Evolutionary conservation across 108 stramenopile species (phyloP).

Genomic region (Skeletonema costatum): DNA sequence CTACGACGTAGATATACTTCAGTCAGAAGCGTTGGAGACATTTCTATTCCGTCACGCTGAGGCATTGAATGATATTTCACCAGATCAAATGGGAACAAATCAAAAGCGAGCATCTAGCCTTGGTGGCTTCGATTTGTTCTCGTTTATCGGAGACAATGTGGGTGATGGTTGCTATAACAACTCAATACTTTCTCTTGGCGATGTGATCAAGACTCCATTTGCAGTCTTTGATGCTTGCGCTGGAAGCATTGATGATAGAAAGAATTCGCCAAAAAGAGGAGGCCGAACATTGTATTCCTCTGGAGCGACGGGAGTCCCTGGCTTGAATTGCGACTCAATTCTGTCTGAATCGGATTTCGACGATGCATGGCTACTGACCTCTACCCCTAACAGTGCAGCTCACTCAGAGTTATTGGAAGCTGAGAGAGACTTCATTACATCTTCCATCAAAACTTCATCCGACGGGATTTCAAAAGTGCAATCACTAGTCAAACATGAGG

Average conservation of each 20-base stretch:
- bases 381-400: conserved; percentile 30
- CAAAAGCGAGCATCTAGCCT: conserved; percentile 22
- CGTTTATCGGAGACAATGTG: conserved; percentile 11
- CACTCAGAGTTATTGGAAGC: conserved; percentile 67
- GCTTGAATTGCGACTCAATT: conserved; percentile 23
- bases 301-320: conserved; percentile 32
- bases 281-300: conserved; percentile 32
- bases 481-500: conserved; percentile 61
- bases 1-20: conserved; percentile 37
- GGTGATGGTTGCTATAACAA: conserved; percentile 30
- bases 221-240: conserved; percentile 30
- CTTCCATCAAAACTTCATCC: conserved; percentile 55
- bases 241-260: neutral
- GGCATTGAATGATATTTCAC: conserved; percentile 22
- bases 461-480: conserved; percentile 56
- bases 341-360: conserved; percentile 28
- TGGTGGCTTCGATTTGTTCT: conserved; percentile 40
- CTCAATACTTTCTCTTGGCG: conserved; percentile 22
- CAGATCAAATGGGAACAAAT: conserved; percentile 16
- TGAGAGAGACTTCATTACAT: conserved; percentile 61
- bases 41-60: conserved; percentile 75
- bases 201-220: conserved; percentile 38
- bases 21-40: conserved; percentile 81
- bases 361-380: conserved; percentile 24
- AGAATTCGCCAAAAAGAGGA: neutral